Evolutionary conservation across 768 basidiomycete species (phyloP).

Genomic region (Kwoniella europaea): DNA sequence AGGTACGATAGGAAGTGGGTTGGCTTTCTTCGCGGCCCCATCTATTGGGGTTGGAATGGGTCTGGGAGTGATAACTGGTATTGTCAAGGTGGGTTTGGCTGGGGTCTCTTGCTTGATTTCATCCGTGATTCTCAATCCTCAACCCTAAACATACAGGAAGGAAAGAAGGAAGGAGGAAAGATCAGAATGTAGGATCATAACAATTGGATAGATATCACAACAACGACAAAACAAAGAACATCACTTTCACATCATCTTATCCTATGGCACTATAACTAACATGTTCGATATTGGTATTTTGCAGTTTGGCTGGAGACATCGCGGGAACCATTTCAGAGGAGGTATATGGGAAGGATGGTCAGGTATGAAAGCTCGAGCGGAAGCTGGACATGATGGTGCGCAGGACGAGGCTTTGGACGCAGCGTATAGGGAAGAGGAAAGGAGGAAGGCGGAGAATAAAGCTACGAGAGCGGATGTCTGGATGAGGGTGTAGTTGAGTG

Average conservation of each 20-base stretch:
- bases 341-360: constrained; percentile 29
- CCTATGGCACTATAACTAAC: too few relatives aligned
- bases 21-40: constrained; percentile 53
- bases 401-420: constrained; percentile 45
- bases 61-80: constrained; percentile 44
- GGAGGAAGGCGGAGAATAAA: constrained; percentile 23
- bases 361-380: constrained; percentile 39
- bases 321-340: constrained; percentile 48
- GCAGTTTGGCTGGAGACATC: constrained; percentile 54
- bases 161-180: too few relatives aligned
- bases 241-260: too few relatives aligned
- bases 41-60: constrained; percentile 43
- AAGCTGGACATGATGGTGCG: constrained; percentile 42
- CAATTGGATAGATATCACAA: too few relatives aligned
- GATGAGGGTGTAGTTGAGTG: constrained; percentile 39
- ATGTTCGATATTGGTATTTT: too few relatives aligned
- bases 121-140: too few relatives aligned
- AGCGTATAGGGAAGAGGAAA: constrained; percentile 10
- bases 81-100: too few relatives aligned
- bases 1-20: constrained; percentile 46
- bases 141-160: too few relatives aligned
- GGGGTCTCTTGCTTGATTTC: too few relatives aligned
- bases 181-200: too few relatives aligned
- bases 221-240: too few relatives aligned
- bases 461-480: constrained; percentile 42